Percentiles rank a stretch among this genome's conserved stretches.
Conservation (phyloP, 805 yeast species). For the Yarrowia osloensis region DNA sequence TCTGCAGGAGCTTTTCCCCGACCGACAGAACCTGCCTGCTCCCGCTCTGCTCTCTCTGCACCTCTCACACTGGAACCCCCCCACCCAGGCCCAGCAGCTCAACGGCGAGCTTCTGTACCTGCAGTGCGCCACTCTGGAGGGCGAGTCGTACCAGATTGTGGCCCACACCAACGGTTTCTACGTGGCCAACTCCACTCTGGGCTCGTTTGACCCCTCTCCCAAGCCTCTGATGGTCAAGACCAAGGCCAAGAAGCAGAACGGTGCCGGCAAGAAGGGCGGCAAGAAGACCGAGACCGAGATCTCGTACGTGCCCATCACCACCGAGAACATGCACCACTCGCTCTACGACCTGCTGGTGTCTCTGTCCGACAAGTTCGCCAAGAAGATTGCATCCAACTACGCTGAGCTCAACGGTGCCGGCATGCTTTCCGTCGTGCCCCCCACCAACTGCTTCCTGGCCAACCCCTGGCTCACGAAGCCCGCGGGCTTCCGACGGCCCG, state of each 20-base stretch:
- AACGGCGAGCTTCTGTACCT: constrained; percentile 83
- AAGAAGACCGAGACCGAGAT: constrained; percentile 38
- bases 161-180: constrained; percentile 78
- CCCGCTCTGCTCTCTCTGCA: constrained; percentile 59
- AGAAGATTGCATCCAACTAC: constrained; percentile 56
- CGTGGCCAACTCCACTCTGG: constrained; percentile 66
- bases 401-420: constrained; percentile 44
- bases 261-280: constrained; percentile 39
- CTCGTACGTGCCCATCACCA: constrained; percentile 5
- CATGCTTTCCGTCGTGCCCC: constrained; percentile 46
- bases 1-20: constrained; percentile 34
- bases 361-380: constrained; percentile 64
- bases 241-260: constrained; percentile 24
- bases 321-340: constrained; percentile 44
- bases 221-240: constrained; percentile 37
- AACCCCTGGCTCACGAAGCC: constrained; percentile 74
- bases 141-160: constrained; percentile 75
- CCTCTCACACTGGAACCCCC: constrained; percentile 85
- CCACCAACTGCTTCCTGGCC: constrained; percentile 61
- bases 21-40: constrained; percentile 27
- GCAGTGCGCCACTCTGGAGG: constrained; percentile 74
- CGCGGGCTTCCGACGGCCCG: constrained; percentile 49
- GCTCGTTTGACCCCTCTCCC: constrained; percentile 68
- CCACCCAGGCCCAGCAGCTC: constrained; percentile 59
- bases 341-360: constrained; percentile 61